Evolutionary conservation across 2,329 filamentous ascomycete species (phyloP).

Genomic region (Delphinella strobiligena): DNA sequence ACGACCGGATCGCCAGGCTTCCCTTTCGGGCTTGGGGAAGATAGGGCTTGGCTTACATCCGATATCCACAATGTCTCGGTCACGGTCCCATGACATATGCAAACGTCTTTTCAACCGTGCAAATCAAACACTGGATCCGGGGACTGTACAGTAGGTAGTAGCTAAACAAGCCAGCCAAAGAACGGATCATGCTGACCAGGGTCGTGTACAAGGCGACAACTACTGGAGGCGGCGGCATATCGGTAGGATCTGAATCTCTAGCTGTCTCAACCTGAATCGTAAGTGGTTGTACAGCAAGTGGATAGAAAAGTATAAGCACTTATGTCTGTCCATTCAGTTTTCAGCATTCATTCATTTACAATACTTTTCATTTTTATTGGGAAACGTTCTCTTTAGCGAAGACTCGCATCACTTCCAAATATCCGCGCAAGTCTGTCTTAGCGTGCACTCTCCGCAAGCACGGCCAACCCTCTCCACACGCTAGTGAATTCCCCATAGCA

Average conservation of each 20-base stretch:
- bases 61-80: neutral
- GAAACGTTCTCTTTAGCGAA: neutral
- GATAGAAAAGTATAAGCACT: neutral
- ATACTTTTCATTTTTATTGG: neutral
- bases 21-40: neutral
- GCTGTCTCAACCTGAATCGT: neutral
- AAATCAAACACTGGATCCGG: neutral
- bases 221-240: neutral
- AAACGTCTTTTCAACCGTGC: neutral
- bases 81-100: constrained; percentile 6
- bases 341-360: neutral
- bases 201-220: neutral
- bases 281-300: neutral
- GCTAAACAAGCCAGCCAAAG: no score
- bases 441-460: neutral
- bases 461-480: neutral
- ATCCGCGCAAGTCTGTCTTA: neutral
- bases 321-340: no score
- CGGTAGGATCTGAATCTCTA: neutral
- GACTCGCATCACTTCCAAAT: neutral
- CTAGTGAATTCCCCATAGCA: neutral
- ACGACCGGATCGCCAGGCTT: neutral
- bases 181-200: neutral
- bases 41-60: neutral
- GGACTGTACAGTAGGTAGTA: neutral